These are phyloP conservation scores for Megacollybia marginata DNA, from an alignment of 768 basidiomycete genomes.

Conservation along the genomic window DNA sequence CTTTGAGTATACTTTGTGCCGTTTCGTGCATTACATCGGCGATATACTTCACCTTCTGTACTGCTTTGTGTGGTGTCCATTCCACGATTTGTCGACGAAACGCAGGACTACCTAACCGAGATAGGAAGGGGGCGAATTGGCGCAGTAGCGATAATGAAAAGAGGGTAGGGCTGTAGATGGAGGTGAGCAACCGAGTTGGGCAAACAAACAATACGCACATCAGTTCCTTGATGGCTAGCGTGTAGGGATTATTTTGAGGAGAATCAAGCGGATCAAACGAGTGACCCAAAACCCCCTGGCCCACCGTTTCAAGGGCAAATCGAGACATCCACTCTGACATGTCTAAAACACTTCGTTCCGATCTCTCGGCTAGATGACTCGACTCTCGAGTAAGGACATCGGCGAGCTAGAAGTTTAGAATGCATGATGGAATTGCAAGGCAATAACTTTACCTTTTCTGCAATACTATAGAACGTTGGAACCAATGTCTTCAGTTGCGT, in stretches of 20 bases:
- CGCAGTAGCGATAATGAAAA: slow-evolving; percentile 37
- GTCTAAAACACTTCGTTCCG: slow-evolving; percentile 22
- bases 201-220: slow-evolving; percentile 23
- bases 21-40: slow-evolving; percentile 42
- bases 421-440: background rate
- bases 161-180: slow-evolving; percentile 31
- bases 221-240: slow-evolving; percentile 35
- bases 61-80: slow-evolving; percentile 25
- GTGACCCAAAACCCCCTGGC: slow-evolving; percentile 35
- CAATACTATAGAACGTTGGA: slow-evolving; percentile 36
- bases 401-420: slow-evolving; percentile 14
- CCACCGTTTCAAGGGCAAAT: slow-evolving; percentile 36
- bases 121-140: slow-evolving; percentile 37
- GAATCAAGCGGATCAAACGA: slow-evolving; percentile 41
- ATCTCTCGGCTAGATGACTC: background rate
- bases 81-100: slow-evolving; percentile 38
- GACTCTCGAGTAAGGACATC: slow-evolving; percentile 21
- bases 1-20: slow-evolving; percentile 30
- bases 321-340: slow-evolving; percentile 42
- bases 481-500: slow-evolving; percentile 36
- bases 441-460: slow-evolving; percentile 29
- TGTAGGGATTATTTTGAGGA: slow-evolving; percentile 34
- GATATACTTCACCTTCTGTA: slow-evolving; percentile 36
- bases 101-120: slow-evolving; percentile 30
- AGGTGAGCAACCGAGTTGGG: background rate